Evolutionary conservation across 208 protist genomes (phyloP).

Genomic region (Naegleria gruberi): DNA sequence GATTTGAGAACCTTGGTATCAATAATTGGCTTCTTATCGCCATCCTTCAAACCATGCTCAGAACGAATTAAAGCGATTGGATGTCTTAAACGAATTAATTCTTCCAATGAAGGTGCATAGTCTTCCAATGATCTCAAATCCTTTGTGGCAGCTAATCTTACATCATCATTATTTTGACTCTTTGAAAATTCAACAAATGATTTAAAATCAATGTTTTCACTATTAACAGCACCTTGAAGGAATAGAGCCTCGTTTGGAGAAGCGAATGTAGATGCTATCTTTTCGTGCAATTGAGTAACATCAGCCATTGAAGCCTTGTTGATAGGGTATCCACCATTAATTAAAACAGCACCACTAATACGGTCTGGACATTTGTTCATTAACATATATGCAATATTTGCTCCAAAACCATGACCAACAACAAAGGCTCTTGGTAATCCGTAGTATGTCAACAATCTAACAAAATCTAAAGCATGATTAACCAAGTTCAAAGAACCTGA

Average conservation of each 20-base stretch:
- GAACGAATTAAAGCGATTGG: not conserved
- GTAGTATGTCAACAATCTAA: not conserved
- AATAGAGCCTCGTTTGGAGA: not conserved
- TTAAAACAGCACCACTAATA: not conserved
- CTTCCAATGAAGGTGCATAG: not conserved
- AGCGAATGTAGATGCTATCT: not conserved
- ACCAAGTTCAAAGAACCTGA: not conserved
- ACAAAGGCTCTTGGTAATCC: not conserved
- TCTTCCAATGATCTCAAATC: not conserved
- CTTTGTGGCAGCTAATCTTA: not conserved
- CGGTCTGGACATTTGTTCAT: not conserved
- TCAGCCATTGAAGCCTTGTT: not conserved
- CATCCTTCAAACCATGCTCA: not conserved
- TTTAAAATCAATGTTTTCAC: not conserved
- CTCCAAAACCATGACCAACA: not conserved
- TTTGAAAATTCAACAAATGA: not conserved
- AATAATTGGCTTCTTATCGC: constrained; percentile 6
- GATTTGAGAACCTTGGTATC: not conserved
- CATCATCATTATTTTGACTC: not conserved
- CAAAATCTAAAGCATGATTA: constrained; percentile 1
- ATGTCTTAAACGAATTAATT: not conserved
- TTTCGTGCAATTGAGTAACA: not conserved
- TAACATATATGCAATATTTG: not conserved
- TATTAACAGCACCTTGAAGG: not conserved
- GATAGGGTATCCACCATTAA: not conserved